These are phyloP conservation scores for Nyctanthes arbortristis DNA, from an alignment of 257 asterid genomes.

Conservation along the genomic window DNA sequence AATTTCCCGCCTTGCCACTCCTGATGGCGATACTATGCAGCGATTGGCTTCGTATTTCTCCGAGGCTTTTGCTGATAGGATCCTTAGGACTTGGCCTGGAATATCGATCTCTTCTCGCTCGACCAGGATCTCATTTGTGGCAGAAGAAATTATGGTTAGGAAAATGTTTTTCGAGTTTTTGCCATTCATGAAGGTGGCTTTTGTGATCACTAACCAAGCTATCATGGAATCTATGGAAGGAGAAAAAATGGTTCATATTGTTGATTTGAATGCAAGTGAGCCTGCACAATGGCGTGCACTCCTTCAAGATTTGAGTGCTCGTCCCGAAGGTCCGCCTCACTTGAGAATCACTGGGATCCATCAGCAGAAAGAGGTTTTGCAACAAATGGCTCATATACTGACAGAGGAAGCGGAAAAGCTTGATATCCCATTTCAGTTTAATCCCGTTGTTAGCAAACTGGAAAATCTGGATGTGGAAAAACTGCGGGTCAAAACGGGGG, in stretches of 20 bases:
- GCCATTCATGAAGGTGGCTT: constrained; percentile 80
- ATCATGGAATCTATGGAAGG: constrained; percentile 94
- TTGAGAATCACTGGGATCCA: constrained; percentile 82
- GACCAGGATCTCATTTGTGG: constrained; percentile 38
- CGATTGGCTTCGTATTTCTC: constrained; percentile 82
- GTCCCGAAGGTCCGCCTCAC: constrained; percentile 98
- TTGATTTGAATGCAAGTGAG: constrained; percentile 70
- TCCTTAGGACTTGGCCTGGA: constrained; percentile 82
- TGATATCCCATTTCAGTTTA: constrained; percentile 87
- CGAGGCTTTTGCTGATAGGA: constrained; percentile 79
- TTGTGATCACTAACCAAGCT: constrained; percentile 73
- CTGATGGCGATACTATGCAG: constrained; percentile 92
- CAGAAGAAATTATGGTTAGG: constrained; percentile 63
- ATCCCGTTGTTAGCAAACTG: constrained; percentile 60
- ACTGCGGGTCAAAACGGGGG: constrained; percentile 84
- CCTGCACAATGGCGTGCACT: constrained; percentile 86
- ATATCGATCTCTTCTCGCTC: constrained; percentile 69
- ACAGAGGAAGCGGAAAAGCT: constrained; percentile 78
- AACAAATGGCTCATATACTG: constrained; percentile 74
- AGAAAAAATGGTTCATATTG: constrained; percentile 84
- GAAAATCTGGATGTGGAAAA: constrained; percentile 71
- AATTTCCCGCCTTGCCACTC: constrained; percentile 81
- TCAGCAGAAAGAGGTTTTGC: constrained; percentile 64
- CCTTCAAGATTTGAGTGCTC: constrained; percentile 81
- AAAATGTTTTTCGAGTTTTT: constrained; percentile 77